These are phyloP conservation scores for Sphagnum magellanicum DNA, from an alignment of 228 moss, liverwort and hornwort species.

Conservation along the genomic window DNA sequence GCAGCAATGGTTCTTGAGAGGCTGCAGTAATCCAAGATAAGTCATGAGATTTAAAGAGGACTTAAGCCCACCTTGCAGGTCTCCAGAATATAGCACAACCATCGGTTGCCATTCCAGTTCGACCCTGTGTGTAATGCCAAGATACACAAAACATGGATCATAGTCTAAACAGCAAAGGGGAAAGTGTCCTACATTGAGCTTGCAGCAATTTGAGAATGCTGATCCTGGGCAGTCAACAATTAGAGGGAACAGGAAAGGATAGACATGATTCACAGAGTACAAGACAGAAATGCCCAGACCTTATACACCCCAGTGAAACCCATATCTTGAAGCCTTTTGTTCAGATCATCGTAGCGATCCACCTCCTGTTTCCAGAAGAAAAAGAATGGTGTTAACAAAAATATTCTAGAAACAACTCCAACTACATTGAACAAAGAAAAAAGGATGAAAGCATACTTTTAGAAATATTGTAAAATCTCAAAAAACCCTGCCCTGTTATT, in stretches of 20 bases:
- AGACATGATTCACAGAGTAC: background rate
- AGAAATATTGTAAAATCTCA: too few species aligned
- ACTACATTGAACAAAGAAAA: too few species aligned
- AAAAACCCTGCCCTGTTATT: too few species aligned
- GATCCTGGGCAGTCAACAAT: background rate
- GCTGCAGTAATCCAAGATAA: too few species aligned
- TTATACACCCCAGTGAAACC: constrained; percentile 73
- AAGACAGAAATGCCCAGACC: constrained; percentile 20
- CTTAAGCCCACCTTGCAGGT: constrained; percentile 37
- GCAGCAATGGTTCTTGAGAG: too few species aligned
- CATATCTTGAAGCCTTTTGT: constrained; percentile 41
- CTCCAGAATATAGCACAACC: constrained; percentile 99
- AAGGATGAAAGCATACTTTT: too few species aligned
- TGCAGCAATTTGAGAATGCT: background rate
- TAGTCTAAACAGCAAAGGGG: background rate
- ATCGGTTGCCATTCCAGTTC: constrained; percentile 71
- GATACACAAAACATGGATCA: too few species aligned
- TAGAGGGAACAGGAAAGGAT: background rate
- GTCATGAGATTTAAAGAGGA: background rate
- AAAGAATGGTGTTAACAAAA: too few species aligned
- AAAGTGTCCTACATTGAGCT: background rate
- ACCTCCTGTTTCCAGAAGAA: constrained; percentile 52
- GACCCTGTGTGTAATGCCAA: constrained; percentile 25
- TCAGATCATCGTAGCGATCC: constrained; percentile 73
- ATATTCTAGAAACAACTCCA: too few species aligned